phyloP scores from a whole-genome alignment of 2,329 filamentous ascomycete species.

The Apiospora phragmitis region DNA sequence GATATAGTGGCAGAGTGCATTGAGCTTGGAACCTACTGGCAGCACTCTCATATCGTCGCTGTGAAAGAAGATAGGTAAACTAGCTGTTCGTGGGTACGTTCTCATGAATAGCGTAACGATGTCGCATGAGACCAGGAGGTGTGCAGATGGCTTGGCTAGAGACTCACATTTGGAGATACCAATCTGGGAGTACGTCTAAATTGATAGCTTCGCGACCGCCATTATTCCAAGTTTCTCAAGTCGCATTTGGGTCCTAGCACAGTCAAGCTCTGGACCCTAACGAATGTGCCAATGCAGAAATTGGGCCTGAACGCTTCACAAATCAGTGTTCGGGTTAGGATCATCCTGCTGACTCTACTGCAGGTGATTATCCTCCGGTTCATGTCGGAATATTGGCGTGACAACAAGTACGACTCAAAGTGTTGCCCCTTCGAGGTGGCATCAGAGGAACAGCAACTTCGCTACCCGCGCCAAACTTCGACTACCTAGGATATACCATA shows the following conservation, averaged over 20 bases:
- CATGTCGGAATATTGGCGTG: background rate
- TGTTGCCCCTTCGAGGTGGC: background rate
- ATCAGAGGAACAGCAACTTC: background rate
- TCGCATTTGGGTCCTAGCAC: background rate
- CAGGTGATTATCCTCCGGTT: background rate
- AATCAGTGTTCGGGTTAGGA: background rate
- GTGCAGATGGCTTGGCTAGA: background rate
- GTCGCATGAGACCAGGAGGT: background rate
- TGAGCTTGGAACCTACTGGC: constrained; percentile 56
- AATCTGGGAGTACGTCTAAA: background rate
- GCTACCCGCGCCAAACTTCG: background rate
- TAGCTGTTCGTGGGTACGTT: background rate
- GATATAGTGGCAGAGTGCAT: constrained; percentile 56
- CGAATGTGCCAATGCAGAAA: background rate
- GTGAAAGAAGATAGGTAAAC: constrained; percentile 42
- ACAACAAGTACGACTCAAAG: background rate
- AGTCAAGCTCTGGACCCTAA: background rate
- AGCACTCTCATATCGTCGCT: constrained; percentile 58
- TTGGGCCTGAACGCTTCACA: background rate
- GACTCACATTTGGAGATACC: background rate
- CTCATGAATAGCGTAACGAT: background rate
- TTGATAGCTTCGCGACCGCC: too few species aligned
- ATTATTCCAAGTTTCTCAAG: too few species aligned
- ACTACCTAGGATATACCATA: too few species aligned
- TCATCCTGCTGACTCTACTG: background rate